Conservation (phyloP, 768 basidiomycete species). For the Arthromyces matolae region DNA sequence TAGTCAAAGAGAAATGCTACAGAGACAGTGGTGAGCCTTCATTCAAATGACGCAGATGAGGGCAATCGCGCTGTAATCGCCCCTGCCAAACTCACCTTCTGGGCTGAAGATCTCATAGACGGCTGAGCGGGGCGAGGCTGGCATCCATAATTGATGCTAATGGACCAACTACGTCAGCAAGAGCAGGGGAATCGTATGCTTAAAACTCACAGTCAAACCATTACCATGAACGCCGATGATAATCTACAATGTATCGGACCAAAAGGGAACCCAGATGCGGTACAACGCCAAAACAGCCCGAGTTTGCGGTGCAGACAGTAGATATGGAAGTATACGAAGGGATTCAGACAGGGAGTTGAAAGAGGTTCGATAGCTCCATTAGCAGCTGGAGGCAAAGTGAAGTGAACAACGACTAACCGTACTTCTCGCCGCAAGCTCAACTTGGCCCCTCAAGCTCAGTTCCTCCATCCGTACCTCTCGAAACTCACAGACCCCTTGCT, state of each 20-base stretch:
- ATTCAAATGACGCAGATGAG: neutral
- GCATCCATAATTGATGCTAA: conserved; percentile 65
- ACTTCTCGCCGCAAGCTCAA: conserved; percentile 54
- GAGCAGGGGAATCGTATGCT: conserved; percentile 3
- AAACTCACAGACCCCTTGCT: conserved; percentile 48
- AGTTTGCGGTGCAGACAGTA: no score
- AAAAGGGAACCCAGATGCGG: no score
- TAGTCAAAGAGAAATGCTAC: conserved; percentile 39
- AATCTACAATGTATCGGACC: conserved; percentile 34
- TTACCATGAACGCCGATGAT: conserved; percentile 68
- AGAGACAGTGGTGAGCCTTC: neutral
- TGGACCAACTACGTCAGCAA: neutral
- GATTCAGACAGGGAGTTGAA: neutral
- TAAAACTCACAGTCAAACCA: conserved; percentile 48
- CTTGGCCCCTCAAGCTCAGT: conserved; percentile 57
- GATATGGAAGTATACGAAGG: neutral
- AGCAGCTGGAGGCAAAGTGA: conserved; percentile 7
- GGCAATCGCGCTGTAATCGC: conserved; percentile 3
- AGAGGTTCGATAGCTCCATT: no score
- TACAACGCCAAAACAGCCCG: neutral
- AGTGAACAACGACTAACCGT: conserved; percentile 41
- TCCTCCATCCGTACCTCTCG: conserved; percentile 37
- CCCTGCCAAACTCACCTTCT: conserved; percentile 29
- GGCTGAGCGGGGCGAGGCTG: conserved; percentile 54
- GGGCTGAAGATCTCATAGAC: conserved; percentile 71